phyloP scores from a whole-genome alignment of 306 rosid species.

The Lagenaria siceraria region DNA sequence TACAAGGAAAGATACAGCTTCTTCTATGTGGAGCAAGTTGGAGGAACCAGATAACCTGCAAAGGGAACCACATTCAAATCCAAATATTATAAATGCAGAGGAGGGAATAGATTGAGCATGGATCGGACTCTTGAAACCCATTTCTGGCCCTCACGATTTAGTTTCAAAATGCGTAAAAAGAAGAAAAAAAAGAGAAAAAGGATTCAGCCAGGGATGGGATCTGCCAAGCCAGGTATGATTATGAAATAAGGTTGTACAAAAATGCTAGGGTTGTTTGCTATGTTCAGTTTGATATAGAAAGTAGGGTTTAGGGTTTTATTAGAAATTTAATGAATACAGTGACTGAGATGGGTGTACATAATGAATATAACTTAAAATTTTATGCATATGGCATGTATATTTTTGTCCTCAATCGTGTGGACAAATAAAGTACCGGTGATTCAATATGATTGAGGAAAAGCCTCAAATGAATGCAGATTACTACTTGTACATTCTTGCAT shows the following conservation, averaged over 20 bases:
- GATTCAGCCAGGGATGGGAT: not conserved
- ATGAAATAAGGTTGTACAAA: conserved; percentile 1
- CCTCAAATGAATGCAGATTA: not conserved
- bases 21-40: not conserved
- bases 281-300: not conserved
- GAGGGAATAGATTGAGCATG: not conserved
- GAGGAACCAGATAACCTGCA: not conserved
- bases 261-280: not conserved
- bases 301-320: not conserved
- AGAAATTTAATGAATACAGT: not conserved
- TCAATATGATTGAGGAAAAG: not conserved
- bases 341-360: not conserved
- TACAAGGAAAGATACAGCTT: not conserved
- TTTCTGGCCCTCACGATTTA: not conserved
- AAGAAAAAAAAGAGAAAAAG: not conserved
- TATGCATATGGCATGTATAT: not conserved
- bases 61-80: not conserved
- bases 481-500: not conserved
- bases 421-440: not conserved
- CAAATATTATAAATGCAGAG: not conserved
- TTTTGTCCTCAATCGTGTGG: not conserved
- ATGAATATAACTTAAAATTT: no score
- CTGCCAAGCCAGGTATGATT: not conserved
- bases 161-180: not conserved
- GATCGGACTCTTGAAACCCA: not conserved